Base-by-base conservation (phyloP, 306 rosid species). In the Fagus crenata region DNA sequence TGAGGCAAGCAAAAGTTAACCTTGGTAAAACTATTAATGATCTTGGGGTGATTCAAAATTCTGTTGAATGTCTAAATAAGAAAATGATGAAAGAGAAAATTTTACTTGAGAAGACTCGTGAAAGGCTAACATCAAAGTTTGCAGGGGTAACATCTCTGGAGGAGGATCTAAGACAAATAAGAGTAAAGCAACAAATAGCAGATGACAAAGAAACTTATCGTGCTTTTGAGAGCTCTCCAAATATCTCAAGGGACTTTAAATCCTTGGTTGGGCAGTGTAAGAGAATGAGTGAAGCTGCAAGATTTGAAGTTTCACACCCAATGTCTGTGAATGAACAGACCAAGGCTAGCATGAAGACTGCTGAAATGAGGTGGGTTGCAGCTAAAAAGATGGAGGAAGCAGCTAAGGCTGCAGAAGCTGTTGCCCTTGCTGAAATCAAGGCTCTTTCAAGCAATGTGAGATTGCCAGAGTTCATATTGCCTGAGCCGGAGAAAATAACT, bases 381-480 rank as follows among this genome's bases (percentile, higher is more conserved):
- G 99, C 99, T 35, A 92, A 91, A 77, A 95, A 90, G 89, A 95
- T 95, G 99, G 97, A 93, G 71, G 97, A 95, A 83, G 99, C 99
- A 2, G 97, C 99, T 14, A 88, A 71, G 85, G 97, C 97, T 14
- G 97, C 97, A 31, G 99, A 95, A 85, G 97, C 93, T 5, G 89
- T 92, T 76, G 99, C 99, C 74, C 89, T 92, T 43, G 96, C 97
- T 5, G 99, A 95, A 85, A 87, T 95, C 75, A 82, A 84, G 77
- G 96, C 91, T 69, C 83, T 95, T 61, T 85, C 91, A 6, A 7
- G 80, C 72, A 53, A 68, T 35, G 88, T 87, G 75, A 72, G 72
- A 72, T 72, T 88, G 49, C 51, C 87, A 7, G 85, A 83, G 40
- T 75, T 86, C 77, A 55, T 82, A 40, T 79, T 75, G 22, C 91